phyloP scores from a whole-genome alignment of 2,329 filamentous ascomycete genomes.

The Cladophialophora chaetospira region DNA sequence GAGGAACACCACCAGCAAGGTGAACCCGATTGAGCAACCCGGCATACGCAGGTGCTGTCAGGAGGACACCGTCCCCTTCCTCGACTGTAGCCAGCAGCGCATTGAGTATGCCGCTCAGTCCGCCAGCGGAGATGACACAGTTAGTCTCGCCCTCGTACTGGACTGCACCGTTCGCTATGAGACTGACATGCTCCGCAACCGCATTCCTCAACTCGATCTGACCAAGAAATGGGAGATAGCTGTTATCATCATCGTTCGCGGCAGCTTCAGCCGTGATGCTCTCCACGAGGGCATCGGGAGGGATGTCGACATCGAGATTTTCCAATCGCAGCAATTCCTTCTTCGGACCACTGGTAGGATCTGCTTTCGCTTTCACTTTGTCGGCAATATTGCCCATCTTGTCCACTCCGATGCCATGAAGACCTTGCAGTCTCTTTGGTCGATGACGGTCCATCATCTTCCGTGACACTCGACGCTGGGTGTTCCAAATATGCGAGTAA shows the following conservation, averaged over 20 bases:
- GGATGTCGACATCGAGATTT: constrained; percentile 21
- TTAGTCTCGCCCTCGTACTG: constrained; percentile 15
- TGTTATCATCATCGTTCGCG: constrained; percentile 17
- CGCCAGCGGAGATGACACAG: constrained; percentile 19
- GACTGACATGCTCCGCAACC: constrained; percentile 13
- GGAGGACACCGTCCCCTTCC: constrained; percentile 19
- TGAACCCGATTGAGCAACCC: constrained; percentile 20
- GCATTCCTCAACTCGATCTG: constrained; percentile 12
- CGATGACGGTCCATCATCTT: constrained; percentile 4
- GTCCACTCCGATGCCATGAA: constrained; percentile 21
- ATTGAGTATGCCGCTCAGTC: constrained; percentile 21
- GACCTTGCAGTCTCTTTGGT: constrained; percentile 1
- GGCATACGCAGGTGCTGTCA: constrained; percentile 16
- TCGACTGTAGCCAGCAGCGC: constrained; percentile 18
- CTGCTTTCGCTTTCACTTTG: not conserved
- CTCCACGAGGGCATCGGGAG: constrained; percentile 9
- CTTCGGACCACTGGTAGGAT: not conserved
- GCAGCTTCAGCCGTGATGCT: not conserved
- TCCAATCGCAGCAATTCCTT: constrained; percentile 13
- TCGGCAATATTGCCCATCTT: constrained; percentile 21
- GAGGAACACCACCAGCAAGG: constrained; percentile 19
- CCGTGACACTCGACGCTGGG: not conserved
- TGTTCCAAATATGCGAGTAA: not conserved
- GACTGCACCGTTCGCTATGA: constrained; percentile 2
- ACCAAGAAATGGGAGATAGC: constrained; percentile 21